Evolutionary conservation across 176 grass and related monocot genomes (phyloP).

Genomic region (Aegilops bicornis): DNA sequence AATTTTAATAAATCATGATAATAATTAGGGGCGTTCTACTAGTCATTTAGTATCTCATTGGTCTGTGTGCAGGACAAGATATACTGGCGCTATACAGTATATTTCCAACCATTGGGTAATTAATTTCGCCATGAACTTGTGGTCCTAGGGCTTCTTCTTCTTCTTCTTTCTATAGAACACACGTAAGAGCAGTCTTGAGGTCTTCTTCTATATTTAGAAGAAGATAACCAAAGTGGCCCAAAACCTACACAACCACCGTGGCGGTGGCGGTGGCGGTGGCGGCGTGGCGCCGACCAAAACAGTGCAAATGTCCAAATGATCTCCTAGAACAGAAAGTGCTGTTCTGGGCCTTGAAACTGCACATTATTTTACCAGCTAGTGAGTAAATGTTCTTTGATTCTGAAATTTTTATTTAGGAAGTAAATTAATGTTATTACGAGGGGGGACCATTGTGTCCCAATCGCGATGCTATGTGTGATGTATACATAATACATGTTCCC

Average conservation of each 20-base stretch:
- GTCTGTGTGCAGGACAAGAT: background rate
- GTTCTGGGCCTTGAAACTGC: background rate
- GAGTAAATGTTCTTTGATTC: background rate
- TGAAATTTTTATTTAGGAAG: background rate
- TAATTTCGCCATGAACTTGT: background rate
- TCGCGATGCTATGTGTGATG: background rate
- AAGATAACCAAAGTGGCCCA: background rate
- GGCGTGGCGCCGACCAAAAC: background rate
- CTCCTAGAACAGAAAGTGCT: background rate
- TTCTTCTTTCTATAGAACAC: background rate
- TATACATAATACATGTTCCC: background rate
- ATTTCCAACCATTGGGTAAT: background rate
- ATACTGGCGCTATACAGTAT: background rate
- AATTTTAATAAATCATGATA: background rate
- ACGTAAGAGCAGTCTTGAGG: background rate
- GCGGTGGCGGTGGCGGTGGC: background rate
- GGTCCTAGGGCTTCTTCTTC: conserved; percentile 5
- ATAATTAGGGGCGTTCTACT: background rate
- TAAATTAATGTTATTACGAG: background rate
- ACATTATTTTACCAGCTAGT: background rate
- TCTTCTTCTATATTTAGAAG: background rate
- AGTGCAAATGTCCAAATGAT: background rate
- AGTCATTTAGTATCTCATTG: background rate
- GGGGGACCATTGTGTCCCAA: background rate
- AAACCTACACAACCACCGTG: background rate